These are phyloP conservation scores for Diaporthe sp. DNA, from an alignment of 2,329 filamentous ascomycete species.

Conservation along the genomic window DNA sequence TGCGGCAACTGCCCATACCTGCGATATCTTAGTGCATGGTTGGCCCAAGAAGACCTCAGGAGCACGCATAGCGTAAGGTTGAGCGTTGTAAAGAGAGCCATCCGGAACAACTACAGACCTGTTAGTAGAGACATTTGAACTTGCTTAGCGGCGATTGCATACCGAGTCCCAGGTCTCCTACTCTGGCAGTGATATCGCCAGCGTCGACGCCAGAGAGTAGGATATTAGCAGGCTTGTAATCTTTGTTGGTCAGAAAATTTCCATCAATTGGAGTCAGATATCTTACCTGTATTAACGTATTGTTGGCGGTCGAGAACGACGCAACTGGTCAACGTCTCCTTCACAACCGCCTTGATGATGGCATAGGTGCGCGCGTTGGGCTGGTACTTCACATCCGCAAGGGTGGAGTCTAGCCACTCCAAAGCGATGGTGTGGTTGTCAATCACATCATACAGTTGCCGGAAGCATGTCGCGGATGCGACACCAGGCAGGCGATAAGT, in stretches of 20 bases:
- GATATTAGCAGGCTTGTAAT: neutral
- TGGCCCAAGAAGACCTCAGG: slow-evolving; percentile 7
- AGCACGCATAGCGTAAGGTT: neutral
- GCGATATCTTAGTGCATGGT: neutral
- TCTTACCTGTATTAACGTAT: neutral
- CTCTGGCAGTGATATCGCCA: neutral
- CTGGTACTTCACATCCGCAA: slow-evolving; percentile 3
- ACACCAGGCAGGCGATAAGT: neutral
- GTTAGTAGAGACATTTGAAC: neutral
- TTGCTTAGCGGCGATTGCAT: neutral
- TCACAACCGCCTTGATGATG: neutral
- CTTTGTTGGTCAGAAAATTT: neutral
- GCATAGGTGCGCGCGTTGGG: neutral
- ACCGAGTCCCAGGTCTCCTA: neutral
- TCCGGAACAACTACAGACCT: neutral
- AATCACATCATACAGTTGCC: slow-evolving; percentile 6
- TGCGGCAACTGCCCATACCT: neutral
- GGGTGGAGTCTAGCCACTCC: neutral
- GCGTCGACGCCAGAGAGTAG: neutral
- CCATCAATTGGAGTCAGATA: neutral
- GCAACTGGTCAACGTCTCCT: neutral
- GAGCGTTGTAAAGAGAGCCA: neutral
- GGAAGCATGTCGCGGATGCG: neutral
- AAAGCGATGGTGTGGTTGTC: neutral
- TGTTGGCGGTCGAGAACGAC: neutral